Percentiles rank a stretch among this genome's conserved stretches.
Evolutionary conservation across 192 early-diverging fungal species (phyloP).

Genomic region (Dispira parvispora): DNA sequence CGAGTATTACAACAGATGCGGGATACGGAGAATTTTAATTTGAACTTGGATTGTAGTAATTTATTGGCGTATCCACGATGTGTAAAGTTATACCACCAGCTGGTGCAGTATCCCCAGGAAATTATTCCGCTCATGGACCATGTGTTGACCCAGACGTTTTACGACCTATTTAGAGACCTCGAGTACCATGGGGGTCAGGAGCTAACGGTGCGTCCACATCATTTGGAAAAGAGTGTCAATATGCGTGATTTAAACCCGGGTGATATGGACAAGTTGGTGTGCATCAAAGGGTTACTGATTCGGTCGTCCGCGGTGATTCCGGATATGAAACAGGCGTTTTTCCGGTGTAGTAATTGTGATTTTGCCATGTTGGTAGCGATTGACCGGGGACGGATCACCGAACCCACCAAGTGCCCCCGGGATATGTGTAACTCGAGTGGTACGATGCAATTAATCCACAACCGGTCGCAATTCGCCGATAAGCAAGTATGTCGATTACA

Average conservation of each 20-base stretch:
- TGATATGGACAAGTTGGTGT: slow-evolving; percentile 95
- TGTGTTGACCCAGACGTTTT: slow-evolving; percentile 54
- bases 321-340: slow-evolving; percentile 87
- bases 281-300: slow-evolving; percentile 86
- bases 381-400: slow-evolving; percentile 75
- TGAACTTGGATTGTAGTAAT: slow-evolving; percentile 87
- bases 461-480: slow-evolving; percentile 83
- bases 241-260: slow-evolving; percentile 89
- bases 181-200: slow-evolving; percentile 35
- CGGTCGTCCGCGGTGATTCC: slow-evolving; percentile 84
- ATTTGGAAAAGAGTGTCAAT: slow-evolving; percentile 58
- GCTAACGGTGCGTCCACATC: slow-evolving; percentile 70
- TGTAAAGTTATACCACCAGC: slow-evolving; percentile 62
- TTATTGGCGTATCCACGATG: slow-evolving; percentile 39
- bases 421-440: slow-evolving; percentile 62
- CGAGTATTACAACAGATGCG: slow-evolving; percentile 52
- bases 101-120: slow-evolving; percentile 89
- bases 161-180: slow-evolving; percentile 44
- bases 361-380: slow-evolving; percentile 54
- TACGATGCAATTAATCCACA: slow-evolving; percentile 80
- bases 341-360: slow-evolving; percentile 84
- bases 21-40: slow-evolving; percentile 35
- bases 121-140: slow-evolving; percentile 91
- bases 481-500: slow-evolving; percentile 89
- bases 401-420: slow-evolving; percentile 69